A percentile compares a stretch with the other conserved stretches of the same genome.
Conservation (phyloP, 129 eudicot species). For the Gnaphalium uliginosum region DNA sequence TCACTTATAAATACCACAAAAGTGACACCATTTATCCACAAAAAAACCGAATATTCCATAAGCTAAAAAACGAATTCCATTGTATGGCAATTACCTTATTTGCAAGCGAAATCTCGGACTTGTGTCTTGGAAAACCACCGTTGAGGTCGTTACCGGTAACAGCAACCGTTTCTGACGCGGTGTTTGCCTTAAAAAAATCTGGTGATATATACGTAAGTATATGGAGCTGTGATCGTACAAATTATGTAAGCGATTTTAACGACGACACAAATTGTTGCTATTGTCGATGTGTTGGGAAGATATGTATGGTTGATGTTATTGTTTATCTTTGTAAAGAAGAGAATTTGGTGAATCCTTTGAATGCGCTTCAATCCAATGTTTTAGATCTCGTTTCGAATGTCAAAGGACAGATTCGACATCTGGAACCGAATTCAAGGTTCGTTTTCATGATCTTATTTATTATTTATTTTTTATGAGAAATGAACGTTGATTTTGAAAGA, state of each 20-base stretch:
- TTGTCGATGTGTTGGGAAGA: conserved; percentile 64
- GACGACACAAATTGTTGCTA: background rate
- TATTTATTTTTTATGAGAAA: background rate
- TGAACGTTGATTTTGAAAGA: background rate
- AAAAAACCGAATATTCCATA: conserved; percentile 21
- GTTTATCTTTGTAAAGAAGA: conserved; percentile 56
- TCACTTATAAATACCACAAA: conserved; percentile 24
- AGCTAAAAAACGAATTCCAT: conserved; percentile 21
- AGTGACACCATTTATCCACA: background rate
- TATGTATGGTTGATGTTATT: conserved; percentile 75
- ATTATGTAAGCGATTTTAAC: background rate
- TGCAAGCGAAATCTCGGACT: conserved; percentile 60
- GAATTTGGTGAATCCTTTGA: conserved; percentile 49
- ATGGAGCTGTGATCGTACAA: conserved; percentile 52
- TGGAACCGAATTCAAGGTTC: conserved; percentile 78
- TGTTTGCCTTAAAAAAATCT: conserved; percentile 53
- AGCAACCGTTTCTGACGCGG: conserved; percentile 63
- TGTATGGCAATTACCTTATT: conserved; percentile 81
- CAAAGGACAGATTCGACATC: conserved; percentile 45
- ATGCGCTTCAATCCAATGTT: conserved; percentile 57
- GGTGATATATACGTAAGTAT: conserved; percentile 62
- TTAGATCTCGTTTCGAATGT: conserved; percentile 51
- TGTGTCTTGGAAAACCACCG: conserved; percentile 91
- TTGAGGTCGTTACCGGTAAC: conserved; percentile 48
- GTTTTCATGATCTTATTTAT: background rate